Evolutionary conservation across 352 stramenopile species (phyloP).

Genomic region (Phytophthora meadii): DNA sequence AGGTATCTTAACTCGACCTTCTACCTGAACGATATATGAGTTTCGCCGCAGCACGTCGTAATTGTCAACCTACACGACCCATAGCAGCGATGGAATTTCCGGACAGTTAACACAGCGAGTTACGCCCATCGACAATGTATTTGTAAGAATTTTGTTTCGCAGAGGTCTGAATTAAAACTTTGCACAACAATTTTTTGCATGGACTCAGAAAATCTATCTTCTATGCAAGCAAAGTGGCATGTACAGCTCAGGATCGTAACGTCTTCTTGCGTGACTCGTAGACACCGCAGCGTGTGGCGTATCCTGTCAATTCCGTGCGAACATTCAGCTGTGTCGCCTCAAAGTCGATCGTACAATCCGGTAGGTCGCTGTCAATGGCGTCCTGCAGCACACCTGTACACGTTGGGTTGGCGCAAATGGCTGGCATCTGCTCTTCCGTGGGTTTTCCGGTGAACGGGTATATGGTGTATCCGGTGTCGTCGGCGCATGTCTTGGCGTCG

Average conservation of each 20-base stretch:
- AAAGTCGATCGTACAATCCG: slow-evolving; percentile 44
- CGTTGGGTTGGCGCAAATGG: slow-evolving; percentile 37
- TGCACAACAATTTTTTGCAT: too few species aligned
- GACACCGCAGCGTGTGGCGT: slow-evolving; percentile 29
- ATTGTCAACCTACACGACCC: too few species aligned
- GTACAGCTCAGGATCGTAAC: slow-evolving; percentile 1
- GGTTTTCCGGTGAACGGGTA: slow-evolving; percentile 37
- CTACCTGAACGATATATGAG: too few species aligned
- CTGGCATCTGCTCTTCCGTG: slow-evolving; percentile 30
- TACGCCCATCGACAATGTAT: too few species aligned
- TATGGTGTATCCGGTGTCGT: slow-evolving; percentile 20
- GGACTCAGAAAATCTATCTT: too few species aligned
- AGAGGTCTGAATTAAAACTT: too few species aligned
- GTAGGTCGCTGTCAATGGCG: slow-evolving; percentile 31
- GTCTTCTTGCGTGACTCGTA: slow-evolving; percentile 28
- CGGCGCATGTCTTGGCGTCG: slow-evolving; percentile 36
- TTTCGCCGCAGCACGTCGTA: too few species aligned
- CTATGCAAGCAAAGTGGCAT: background rate
- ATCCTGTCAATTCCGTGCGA: slow-evolving; percentile 26
- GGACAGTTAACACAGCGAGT: too few species aligned
- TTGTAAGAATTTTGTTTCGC: too few species aligned
- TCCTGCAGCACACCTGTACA: slow-evolving; percentile 34
- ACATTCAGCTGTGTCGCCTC: slow-evolving; percentile 36
- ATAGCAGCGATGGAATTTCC: too few species aligned
- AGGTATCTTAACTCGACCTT: too few species aligned